Evolutionary conservation across 2,329 filamentous ascomycete genomes (phyloP), one percentile per base, ranked within the genome.

Genomic region (Aspergillus luchuensis): DNA sequence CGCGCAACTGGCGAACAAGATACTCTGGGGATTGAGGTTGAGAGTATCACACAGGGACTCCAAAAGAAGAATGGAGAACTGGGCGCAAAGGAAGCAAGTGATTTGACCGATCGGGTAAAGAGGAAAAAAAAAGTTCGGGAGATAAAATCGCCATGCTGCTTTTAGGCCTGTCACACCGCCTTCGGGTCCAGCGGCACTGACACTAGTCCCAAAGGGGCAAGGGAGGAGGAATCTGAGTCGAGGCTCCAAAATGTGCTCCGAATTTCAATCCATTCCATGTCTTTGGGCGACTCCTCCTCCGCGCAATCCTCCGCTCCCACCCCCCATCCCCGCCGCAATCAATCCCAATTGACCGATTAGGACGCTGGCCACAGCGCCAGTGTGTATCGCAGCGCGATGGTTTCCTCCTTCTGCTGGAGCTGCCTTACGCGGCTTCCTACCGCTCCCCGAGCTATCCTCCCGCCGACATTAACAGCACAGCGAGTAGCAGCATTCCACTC

Each of bases 361-460:
- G 59, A 52, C 66, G 67, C 71, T 72, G 70, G 72, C 69, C 66
- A 48, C 57, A 30, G 73, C 58, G 72, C 73, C 72, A 67, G 72
- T 73, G 72, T 63, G 57, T 36, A 5, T 56, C 48, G 64, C 67
- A 69, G 63, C 61, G 66, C 74, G 72, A 87, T 87, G 85, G 82
- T 84, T 71, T 84, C 83, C 61, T 76, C 80, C 58, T 84, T 80
- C 70, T 85, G 84, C 77, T 84, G 84, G 82, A 81, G 82, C 78
- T 86, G 84, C 76, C 80, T 87, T 45, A 78, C 81, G 60, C 77
- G 82, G 78, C 72, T 79, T 63, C 76, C 74, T 39, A 80, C 81
- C 57, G 74, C 69, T 61, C 67, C 72, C 64, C 71, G 71, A 72
- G 67, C 72, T 61, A 67, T 76, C 60, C 65, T 74, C 62, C 67